Conservation (phyloP, 805 yeast genomes). For the Candida sithepensis region DNA sequence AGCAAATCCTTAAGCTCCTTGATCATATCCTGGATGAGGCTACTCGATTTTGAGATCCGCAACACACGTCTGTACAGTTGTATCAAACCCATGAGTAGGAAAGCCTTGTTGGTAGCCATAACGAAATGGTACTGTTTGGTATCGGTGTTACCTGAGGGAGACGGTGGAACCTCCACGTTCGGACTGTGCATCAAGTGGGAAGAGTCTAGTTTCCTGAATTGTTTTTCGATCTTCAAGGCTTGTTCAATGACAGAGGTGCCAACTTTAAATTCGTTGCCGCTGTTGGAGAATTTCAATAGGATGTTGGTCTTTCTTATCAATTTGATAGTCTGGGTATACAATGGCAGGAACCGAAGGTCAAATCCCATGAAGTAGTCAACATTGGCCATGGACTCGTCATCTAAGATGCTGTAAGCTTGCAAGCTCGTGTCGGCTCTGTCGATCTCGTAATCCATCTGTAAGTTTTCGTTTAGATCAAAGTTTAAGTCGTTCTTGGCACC, state of each 20-base stretch:
- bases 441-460: constrained; percentile 29
- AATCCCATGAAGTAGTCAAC: constrained; percentile 66
- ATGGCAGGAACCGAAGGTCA: constrained; percentile 58
- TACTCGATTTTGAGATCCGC: constrained; percentile 41
- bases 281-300: constrained; percentile 7
- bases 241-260: constrained; percentile 24
- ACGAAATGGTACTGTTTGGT: constrained; percentile 22
- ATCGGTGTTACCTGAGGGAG: neutral
- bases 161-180: too few relatives aligned
- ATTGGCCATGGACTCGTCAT: constrained; percentile 34
- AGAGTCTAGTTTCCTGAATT: constrained; percentile 26
- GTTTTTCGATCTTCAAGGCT: constrained; percentile 39
- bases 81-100: constrained; percentile 50
- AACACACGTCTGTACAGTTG: constrained; percentile 57
- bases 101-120: constrained; percentile 48
- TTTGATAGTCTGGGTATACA: constrained; percentile 46
- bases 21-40: constrained; percentile 46
- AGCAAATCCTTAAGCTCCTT: constrained; percentile 36
- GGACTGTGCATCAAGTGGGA: too few relatives aligned
- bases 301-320: constrained; percentile 34
- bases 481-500: neutral
- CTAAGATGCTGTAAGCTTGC: constrained; percentile 7
- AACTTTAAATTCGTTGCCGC: constrained; percentile 2
- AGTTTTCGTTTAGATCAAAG: constrained; percentile 1
- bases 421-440: constrained; percentile 11